Conservation (phyloP, 495 filamentous ascomycete genomes). For the Oleoguttula mirabilis region DNA sequence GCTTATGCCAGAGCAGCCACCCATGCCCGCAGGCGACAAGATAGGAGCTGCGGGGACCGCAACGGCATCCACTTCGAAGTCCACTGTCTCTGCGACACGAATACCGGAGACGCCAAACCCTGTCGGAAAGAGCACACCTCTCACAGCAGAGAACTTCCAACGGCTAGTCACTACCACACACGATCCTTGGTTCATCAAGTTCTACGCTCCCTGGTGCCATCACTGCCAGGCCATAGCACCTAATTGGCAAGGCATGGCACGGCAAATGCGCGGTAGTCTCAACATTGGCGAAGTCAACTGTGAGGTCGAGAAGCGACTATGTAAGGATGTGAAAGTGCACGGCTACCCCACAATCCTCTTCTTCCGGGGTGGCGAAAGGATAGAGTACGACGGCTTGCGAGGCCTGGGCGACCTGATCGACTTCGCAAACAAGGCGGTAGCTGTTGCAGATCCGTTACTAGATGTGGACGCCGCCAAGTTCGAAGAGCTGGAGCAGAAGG, state of each 20-base stretch:
- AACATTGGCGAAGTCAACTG: constrained; percentile 97
- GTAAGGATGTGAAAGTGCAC: constrained; percentile 69
- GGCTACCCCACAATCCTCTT: constrained; percentile 84
- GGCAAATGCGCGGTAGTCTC: constrained; percentile 73
- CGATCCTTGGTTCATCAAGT: constrained; percentile 97
- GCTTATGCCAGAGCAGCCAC: constrained; percentile 33
- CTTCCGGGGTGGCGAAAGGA: constrained; percentile 82
- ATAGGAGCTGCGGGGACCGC: constrained; percentile 19
- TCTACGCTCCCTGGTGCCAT: constrained; percentile 93
- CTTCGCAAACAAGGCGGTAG: constrained; percentile 77
- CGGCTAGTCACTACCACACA: constrained; percentile 71
- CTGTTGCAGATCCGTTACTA: constrained; percentile 59
- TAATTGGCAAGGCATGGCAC: constrained; percentile 78
- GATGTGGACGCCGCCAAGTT: constrained; percentile 68
- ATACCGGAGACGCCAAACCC: constrained; percentile 49
- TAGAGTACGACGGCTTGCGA: constrained; percentile 86
- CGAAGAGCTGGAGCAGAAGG: constrained; percentile 75
- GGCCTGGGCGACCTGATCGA: constrained; percentile 81
- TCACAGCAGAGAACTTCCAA: constrained; percentile 79
- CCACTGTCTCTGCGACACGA: constrained; percentile 9
- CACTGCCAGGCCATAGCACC: constrained; percentile 90
- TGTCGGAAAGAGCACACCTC: constrained; percentile 56
- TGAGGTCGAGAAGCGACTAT: constrained; percentile 67
- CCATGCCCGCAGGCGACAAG: constrained; percentile 20
- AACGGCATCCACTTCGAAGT: constrained; percentile 20